phyloP scores from a whole-genome alignment of 176 grass and related monocot genomes.

The Aegilops longissima region DNA sequence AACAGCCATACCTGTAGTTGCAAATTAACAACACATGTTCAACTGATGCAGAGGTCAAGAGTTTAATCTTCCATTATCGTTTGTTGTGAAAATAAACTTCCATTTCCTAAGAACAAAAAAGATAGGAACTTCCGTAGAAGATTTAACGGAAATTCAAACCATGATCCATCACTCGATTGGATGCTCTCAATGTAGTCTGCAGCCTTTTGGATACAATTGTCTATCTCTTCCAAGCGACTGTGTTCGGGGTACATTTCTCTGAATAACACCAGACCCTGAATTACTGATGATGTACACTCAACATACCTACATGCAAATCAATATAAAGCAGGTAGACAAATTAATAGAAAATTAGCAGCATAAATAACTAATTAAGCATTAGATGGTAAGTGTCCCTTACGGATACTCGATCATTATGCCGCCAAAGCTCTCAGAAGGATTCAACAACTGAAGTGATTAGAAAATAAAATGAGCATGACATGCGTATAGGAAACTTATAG shows the following conservation, averaged over 20 bases:
- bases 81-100: not conserved
- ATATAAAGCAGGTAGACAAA: not conserved
- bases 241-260: not conserved
- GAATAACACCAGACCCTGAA: not conserved
- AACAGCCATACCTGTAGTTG: not conserved
- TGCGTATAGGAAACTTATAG: not conserved
- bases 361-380: not conserved
- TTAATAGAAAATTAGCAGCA: not conserved
- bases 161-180: not conserved
- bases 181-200: not conserved
- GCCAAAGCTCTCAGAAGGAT: slow-evolving; percentile 9
- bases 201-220: not conserved
- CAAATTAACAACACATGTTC: not conserved
- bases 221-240: not conserved
- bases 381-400: not conserved
- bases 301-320: not conserved
- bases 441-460: not conserved
- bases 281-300: slow-evolving; percentile 19
- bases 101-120: not conserved
- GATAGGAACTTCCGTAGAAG: not conserved
- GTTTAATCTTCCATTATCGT: too few species aligned
- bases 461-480: not conserved
- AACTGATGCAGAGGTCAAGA: not conserved
- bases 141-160: not conserved
- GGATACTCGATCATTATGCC: slow-evolving; percentile 15